phyloP scores from a whole-genome alignment of 352 stramenopile species.

The Thraustotheca clavata region DNA sequence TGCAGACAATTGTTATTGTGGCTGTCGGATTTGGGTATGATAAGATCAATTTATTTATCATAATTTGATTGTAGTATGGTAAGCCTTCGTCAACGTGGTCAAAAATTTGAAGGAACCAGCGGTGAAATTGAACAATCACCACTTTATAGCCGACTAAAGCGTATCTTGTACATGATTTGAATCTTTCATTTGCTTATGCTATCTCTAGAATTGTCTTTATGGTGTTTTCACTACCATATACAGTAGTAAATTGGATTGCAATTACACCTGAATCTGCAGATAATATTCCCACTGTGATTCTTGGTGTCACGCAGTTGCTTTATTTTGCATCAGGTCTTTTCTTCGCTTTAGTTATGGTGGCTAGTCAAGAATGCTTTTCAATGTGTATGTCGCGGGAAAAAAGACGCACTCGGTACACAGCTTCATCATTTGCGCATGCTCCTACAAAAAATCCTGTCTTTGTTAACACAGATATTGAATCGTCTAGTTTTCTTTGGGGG shows the following conservation, averaged over 20 bases:
- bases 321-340: slow-evolving; percentile 6
- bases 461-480: slow-evolving; percentile 72
- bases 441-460: slow-evolving; percentile 48
- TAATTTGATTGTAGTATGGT: neutral
- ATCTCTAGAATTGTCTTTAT: slow-evolving; percentile 35
- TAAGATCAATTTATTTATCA: neutral
- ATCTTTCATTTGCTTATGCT: slow-evolving; percentile 23
- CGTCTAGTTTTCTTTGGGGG: slow-evolving; percentile 59
- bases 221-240: slow-evolving; percentile 44
- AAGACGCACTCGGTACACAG: neutral
- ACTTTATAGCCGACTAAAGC: slow-evolving; percentile 44
- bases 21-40: neutral
- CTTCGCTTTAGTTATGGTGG: slow-evolving; percentile 12
- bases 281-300: slow-evolving; percentile 28
- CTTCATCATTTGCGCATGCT: no score
- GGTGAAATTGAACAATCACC: slow-evolving; percentile 42
- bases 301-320: neutral
- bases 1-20: slow-evolving; percentile 9
- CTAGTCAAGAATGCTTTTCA: slow-evolving; percentile 9
- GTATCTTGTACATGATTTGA: slow-evolving; percentile 49
- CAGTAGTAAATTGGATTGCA: slow-evolving; percentile 37
- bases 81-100: slow-evolving; percentile 22
- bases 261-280: slow-evolving; percentile 20
- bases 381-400: slow-evolving; percentile 2
- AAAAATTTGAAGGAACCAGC: slow-evolving; percentile 41